phyloP scores from a whole-genome alignment of 106 monocot species.

The Posidonia australis region DNA sequence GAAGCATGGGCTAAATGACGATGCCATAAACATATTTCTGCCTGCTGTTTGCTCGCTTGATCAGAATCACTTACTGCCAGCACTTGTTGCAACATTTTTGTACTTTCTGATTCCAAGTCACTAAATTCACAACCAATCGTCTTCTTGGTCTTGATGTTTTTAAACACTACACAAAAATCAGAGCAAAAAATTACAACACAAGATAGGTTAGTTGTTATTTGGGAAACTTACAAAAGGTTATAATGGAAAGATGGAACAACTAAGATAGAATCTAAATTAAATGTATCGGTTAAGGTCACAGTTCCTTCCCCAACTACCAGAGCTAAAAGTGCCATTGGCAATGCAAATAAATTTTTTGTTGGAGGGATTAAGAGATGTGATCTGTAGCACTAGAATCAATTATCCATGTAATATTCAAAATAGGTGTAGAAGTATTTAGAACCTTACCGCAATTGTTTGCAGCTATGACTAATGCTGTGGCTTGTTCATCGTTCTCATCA shows the following conservation, averaged over 20 bases:
- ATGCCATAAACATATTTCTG: slow-evolving; percentile 5
- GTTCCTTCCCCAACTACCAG: neutral
- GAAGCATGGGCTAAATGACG: slow-evolving; percentile 9
- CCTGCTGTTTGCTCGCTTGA: neutral
- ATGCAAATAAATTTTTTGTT: too few relatives aligned
- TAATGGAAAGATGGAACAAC: slow-evolving; percentile 10
- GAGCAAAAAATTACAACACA: slow-evolving; percentile 12
- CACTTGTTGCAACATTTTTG: too few relatives aligned
- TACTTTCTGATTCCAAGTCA: too few relatives aligned
- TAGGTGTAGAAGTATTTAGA: too few relatives aligned
- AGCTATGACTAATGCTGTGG: too few relatives aligned
- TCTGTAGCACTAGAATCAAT: too few relatives aligned
- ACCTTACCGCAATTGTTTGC: too few relatives aligned
- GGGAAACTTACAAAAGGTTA: slow-evolving; percentile 9
- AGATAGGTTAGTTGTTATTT: slow-evolving; percentile 4
- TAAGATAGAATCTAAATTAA: slow-evolving; percentile 13
- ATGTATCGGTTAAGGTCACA: neutral
- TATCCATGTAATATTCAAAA: too few relatives aligned
- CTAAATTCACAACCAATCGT: neutral
- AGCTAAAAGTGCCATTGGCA: too few relatives aligned
- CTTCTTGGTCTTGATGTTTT: slow-evolving; percentile 5
- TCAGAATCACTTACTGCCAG: too few relatives aligned
- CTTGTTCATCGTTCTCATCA: too few relatives aligned
- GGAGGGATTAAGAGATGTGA: too few relatives aligned
- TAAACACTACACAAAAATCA: slow-evolving; percentile 9